Evolutionary conservation across 371 early-diverging fungal genomes (phyloP), one percentile per base, ranked within the genome.

Genomic region (Smittium culicis): DNA sequence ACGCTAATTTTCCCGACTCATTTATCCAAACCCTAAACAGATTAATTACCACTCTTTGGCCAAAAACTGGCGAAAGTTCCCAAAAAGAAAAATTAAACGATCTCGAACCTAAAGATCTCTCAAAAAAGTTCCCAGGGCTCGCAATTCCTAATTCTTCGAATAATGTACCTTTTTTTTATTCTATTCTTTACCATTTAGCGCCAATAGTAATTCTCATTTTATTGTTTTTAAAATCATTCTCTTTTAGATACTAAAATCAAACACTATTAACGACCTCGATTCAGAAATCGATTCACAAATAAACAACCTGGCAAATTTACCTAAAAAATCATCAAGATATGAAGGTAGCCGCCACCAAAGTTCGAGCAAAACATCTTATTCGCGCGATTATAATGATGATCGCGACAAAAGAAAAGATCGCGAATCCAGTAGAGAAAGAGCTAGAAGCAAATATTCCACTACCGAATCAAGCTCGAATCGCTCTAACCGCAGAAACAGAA

Each of bases 21-120:
- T 90, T 97, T 70, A 78, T 93, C 31, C 85, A 83, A 63, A 90
- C 86, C 61, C 73, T 97, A 45, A 88, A 94, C 77, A 86, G 96
- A 28, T 83, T 97, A 30, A 93, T 96, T 67, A 82, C 81, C 8
- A 88, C 92, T 0, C 83, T 96, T 79, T 82, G 85, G 67, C 93
- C 96, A 0, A 88, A 83, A 65, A 56, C 76, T 54, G 33, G 77
- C 66, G 67, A 64, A 64, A 32, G 68, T 55, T 55, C 66, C 57
- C 24, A 55, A 70, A 71, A 73, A 34, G 62, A 68, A 20, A 68
- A 57, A 3, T 20, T 27, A 61, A 11, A 65, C 61, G 8, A 45
- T 57, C 25, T 67, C 67, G 11, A 65, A 24, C 28, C 32, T 24
- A 8, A 69, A 2, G 76, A 76, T 34, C 27, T 24, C 61, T 61